A percentile compares a stretch with the other conserved stretches of the same genome.
Evolutionary conservation across 2,329 filamentous ascomycete species (phyloP).

Genomic region (Penicillium sp.): DNA sequence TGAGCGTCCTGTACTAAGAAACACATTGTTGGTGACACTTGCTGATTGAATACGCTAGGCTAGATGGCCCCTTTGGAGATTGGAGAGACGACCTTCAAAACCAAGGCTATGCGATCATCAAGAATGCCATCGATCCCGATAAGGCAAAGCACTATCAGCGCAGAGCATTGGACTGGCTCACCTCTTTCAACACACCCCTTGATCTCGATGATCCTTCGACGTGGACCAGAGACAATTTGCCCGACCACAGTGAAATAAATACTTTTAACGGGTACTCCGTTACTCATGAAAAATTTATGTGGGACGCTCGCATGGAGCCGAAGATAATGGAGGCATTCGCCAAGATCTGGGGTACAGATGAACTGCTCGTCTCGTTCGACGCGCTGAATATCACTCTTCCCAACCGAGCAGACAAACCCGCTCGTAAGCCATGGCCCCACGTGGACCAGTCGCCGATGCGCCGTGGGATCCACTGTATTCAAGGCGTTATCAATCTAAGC

Average conservation of each 20-base stretch:
- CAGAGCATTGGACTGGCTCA: conserved; percentile 22
- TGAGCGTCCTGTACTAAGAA: neutral
- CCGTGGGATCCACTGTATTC: conserved; percentile 30
- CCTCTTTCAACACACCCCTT: conserved; percentile 14
- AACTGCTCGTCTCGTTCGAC: conserved; percentile 23
- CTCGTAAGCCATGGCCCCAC: conserved; percentile 28
- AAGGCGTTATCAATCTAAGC: conserved; percentile 23
- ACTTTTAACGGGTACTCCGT: conserved; percentile 20
- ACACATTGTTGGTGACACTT: neutral
- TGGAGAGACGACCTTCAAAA: conserved; percentile 21
- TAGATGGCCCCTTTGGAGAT: conserved; percentile 10
- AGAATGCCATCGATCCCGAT: conserved; percentile 16
- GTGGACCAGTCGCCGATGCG: conserved; percentile 32
- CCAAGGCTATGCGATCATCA: conserved; percentile 19
- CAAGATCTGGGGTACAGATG: conserved; percentile 22
- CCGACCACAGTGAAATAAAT: conserved; percentile 17
- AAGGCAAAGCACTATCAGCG: conserved; percentile 20
- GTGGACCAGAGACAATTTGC: conserved; percentile 17
- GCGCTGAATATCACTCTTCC: conserved; percentile 22
- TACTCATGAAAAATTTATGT: conserved; percentile 24
- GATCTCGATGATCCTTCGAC: conserved; percentile 19
- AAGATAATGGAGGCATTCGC: conserved; percentile 20
- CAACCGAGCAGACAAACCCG: conserved; percentile 8
- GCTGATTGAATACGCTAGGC: neutral
- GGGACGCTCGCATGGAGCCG: conserved; percentile 22